Conservation (phyloP, 2,329 filamentous ascomycete genomes). For the Elsinoe necatrix region DNA sequence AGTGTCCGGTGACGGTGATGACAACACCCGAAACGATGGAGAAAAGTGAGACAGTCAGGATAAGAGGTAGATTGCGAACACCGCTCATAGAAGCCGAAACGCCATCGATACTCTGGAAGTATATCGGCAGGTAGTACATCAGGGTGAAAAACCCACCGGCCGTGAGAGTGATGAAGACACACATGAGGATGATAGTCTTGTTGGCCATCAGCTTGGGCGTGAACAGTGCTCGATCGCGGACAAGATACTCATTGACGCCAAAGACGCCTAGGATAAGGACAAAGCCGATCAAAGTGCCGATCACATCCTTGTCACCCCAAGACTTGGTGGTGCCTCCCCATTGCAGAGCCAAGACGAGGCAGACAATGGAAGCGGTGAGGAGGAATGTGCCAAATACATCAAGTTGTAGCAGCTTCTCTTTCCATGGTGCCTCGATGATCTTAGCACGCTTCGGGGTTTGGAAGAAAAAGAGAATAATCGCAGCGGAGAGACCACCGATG, state of each 20-base stretch:
- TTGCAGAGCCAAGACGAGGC: constrained; percentile 11
- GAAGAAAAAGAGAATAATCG: constrained; percentile 34
- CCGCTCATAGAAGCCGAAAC: constrained; percentile 22
- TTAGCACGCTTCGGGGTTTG: constrained; percentile 27
- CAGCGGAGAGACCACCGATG: constrained; percentile 34
- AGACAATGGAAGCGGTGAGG: constrained; percentile 30
- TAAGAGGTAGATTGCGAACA: constrained; percentile 35
- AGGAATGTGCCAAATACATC: constrained; percentile 38
- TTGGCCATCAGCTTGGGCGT: constrained; percentile 32
- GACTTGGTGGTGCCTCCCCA: constrained; percentile 27
- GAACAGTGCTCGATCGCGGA: constrained; percentile 37
- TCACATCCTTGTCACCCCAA: constrained; percentile 34
- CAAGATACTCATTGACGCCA: constrained; percentile 29
- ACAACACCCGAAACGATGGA: constrained; percentile 22
- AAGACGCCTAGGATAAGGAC: constrained; percentile 32
- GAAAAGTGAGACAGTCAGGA: constrained; percentile 28
- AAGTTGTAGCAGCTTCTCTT: constrained; percentile 37
- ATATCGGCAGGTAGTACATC: constrained; percentile 26
- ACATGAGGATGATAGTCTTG: constrained; percentile 30
- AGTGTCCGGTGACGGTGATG: constrained; percentile 26
- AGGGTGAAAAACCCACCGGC: constrained; percentile 19
- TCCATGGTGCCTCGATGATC: constrained; percentile 22
- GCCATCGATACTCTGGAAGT: constrained; percentile 26
- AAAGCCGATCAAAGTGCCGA: constrained; percentile 40
- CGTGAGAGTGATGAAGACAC: constrained; percentile 32